Evolutionary conservation across 1,139 yeast species (phyloP), one percentile per base, ranked within the genome.

Genomic region (Tardiomyces depauwii): DNA sequence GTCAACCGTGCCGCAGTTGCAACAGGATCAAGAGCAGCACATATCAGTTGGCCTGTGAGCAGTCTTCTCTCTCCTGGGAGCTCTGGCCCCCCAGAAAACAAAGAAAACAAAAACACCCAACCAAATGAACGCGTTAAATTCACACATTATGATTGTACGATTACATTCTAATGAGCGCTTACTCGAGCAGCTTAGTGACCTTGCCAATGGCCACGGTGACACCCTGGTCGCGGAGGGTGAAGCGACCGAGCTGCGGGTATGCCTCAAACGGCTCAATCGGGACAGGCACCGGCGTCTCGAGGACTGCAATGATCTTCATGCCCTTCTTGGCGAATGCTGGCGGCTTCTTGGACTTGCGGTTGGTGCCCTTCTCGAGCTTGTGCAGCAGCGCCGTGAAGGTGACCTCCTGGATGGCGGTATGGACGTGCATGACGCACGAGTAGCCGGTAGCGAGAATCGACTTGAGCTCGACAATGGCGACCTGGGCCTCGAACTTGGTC

Each of bases 311-410:
- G 58, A 91, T 80, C 79, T 87, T 89, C 97, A 91, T 91, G 58
- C 99, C 99, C 77, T 87, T 87, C 71, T 89, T 91, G 55, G 98
- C 99, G 66, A 88, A 91, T 45, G 96, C 95, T 50, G 98, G 98
- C 40, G 98, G 86, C 66, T 86, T 88, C 77, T 88, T 91, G 51
- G 95, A 85, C 68, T 82, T 85, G 72, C 96, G 83, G 75, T 89
- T 89, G 48, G 98, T 89, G 53, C 96, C 96, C 73, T 84, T 89
- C 67, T 91, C 96, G 61, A 91, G 75, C 69, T 89, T 88, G 71
- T 91, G 97, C 64, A 89, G 74, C 65, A 91, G 77, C 61, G 82
- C 81, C 45, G 82, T 74, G 63, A 91, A 78, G 41, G 76, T 76
- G 47, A 91, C 96, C 69, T 91, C 98, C 69, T 91, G 97, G 60